Conservation (phyloP, 495 filamentous ascomycete species). For the Podospora sp. region DNA sequence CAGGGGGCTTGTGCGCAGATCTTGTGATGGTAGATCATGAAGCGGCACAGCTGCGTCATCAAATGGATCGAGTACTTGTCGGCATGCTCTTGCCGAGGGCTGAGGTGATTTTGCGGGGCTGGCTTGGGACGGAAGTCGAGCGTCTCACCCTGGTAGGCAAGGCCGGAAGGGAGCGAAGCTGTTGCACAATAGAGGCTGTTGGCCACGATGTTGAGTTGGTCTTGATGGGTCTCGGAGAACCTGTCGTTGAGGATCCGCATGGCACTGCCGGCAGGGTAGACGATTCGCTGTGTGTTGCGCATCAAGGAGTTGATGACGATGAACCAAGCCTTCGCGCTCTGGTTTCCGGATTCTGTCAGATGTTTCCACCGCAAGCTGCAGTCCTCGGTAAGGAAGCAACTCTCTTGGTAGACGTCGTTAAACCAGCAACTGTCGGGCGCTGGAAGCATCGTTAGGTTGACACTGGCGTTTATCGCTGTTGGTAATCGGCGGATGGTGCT, state of each 20-base stretch:
- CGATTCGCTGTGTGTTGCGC: slow-evolving; percentile 34
- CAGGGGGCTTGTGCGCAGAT: slow-evolving; percentile 28
- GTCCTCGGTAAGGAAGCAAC: slow-evolving; percentile 35
- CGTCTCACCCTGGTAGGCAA: slow-evolving; percentile 30
- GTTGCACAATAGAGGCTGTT: slow-evolving; percentile 31
- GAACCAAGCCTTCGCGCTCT: slow-evolving; percentile 43
- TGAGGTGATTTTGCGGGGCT: background rate
- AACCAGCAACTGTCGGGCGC: slow-evolving; percentile 40
- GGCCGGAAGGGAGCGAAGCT: slow-evolving; percentile 25
- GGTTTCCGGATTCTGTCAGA: slow-evolving; percentile 36
- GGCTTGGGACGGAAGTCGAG: slow-evolving; percentile 24
- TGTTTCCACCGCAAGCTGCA: slow-evolving; percentile 34
- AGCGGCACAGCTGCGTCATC: slow-evolving; percentile 36
- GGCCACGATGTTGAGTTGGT: slow-evolving; percentile 24
- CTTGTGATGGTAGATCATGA: slow-evolving; percentile 40
- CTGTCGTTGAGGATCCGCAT: background rate
- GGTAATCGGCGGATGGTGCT: slow-evolving; percentile 38
- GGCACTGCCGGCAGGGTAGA: slow-evolving; percentile 16
- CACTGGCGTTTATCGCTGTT: slow-evolving; percentile 37
- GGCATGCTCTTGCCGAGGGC: slow-evolving; percentile 22
- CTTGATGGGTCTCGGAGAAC: slow-evolving; percentile 6
- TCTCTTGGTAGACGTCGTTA: slow-evolving; percentile 24
- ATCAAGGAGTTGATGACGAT: slow-evolving; percentile 40
- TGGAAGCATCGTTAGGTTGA: slow-evolving; percentile 33
- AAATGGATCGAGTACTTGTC: slow-evolving; percentile 35